phyloP scores from a whole-genome alignment of 805 yeast species.

The Monosporozyma solicola region DNA sequence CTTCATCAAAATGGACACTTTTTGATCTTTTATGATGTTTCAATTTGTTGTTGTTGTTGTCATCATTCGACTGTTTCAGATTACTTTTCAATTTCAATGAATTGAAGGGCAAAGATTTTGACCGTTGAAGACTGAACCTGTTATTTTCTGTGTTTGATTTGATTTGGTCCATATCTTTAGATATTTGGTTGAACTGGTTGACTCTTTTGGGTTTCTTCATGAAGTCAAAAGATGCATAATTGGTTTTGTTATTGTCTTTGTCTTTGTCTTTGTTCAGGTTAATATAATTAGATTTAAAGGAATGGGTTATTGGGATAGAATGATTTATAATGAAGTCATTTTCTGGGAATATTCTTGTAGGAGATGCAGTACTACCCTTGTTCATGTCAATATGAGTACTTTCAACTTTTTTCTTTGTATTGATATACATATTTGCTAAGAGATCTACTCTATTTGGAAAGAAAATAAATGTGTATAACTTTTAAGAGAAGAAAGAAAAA shows the following conservation, averaged over 20 bases:
- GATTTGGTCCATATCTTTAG: constrained; percentile 1
- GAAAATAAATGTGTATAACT: too few relatives aligned
- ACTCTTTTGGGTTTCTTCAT: constrained; percentile 8
- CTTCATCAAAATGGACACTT: constrained; percentile 74
- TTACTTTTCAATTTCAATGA: constrained; percentile 1
- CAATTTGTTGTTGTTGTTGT: background rate
- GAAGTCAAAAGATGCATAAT: background rate
- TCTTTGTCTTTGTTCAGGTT: too few relatives aligned
- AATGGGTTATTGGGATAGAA: background rate
- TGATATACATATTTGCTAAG: background rate
- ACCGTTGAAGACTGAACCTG: constrained; percentile 10
- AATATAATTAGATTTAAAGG: too few relatives aligned
- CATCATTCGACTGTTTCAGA: background rate
- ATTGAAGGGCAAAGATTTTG: constrained; percentile 38
- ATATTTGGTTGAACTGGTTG: constrained; percentile 11
- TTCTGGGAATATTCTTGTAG: background rate
- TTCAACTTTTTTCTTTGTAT: background rate
- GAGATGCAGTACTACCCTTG: background rate
- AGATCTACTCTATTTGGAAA: too few relatives aligned
- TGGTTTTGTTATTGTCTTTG: too few relatives aligned
- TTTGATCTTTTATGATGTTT: constrained; percentile 35
- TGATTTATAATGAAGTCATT: background rate
- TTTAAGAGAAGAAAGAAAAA: too few relatives aligned
- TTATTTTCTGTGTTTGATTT: constrained; percentile 17
- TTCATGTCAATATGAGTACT: background rate